A percentile compares a stretch with the other conserved stretches of the same genome.
Evolutionary conservation across 208 protist genomes (phyloP).

Genomic region (Leishmania braziliensis): DNA sequence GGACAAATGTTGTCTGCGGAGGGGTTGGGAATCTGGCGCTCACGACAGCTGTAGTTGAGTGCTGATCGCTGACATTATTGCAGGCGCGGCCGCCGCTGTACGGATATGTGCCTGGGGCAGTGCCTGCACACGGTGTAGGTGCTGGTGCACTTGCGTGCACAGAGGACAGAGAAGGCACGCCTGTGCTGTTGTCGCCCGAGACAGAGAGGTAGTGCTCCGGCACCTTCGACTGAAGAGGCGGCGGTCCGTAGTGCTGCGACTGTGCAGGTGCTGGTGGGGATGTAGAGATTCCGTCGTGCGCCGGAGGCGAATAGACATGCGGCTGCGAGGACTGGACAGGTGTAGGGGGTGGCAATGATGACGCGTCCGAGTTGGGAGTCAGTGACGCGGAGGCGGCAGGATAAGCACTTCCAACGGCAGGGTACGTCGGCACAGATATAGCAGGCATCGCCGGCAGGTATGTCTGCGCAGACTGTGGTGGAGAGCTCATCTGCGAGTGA

Average conservation of each 20-base stretch:
- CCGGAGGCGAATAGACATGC: neutral
- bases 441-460: neutral
- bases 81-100: neutral
- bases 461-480: neutral
- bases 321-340: neutral
- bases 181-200: neutral
- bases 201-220: neutral
- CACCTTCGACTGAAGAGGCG: neutral
- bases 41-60: neutral
- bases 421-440: neutral
- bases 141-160: neutral
- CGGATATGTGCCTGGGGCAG: neutral
- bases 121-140: neutral
- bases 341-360: neutral
- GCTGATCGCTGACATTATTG: neutral
- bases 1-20: neutral
- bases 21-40: neutral
- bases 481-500: neutral
- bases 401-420: neutral
- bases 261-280: neutral
- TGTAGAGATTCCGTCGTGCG: neutral
- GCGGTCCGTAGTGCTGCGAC: neutral
- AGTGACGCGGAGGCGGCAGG: neutral
- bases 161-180: neutral
- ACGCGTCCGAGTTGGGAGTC: neutral